Percentiles rank a stretch among this genome's conserved stretches.
Conservation (phyloP, 805 yeast genomes). For the Naumovozyma baii region DNA sequence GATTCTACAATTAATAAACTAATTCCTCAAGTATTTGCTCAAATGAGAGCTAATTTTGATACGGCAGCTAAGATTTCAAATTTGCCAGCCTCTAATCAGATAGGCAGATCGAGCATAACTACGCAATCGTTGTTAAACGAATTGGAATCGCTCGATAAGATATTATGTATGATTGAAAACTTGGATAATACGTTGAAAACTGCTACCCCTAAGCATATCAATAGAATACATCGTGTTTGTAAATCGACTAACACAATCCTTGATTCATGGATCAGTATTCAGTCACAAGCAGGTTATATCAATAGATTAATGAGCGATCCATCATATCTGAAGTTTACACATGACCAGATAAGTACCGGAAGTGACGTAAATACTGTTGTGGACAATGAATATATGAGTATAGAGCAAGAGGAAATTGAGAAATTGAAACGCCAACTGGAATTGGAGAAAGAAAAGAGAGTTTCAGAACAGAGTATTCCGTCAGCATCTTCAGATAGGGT, state of each 20-base stretch:
- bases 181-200: slow-evolving; percentile 14
- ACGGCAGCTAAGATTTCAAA: slow-evolving; percentile 4
- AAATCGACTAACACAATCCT: slow-evolving; percentile 41
- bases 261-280: slow-evolving; percentile 51
- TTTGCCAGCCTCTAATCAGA: slow-evolving; percentile 1
- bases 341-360: slow-evolving; percentile 24
- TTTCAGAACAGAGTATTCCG: not conserved
- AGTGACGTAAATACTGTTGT: slow-evolving; percentile 6
- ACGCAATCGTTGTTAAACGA: slow-evolving; percentile 27
- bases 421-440: slow-evolving; percentile 11
- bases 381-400: slow-evolving; percentile 7
- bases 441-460: slow-evolving; percentile 7
- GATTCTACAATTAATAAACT: slow-evolving; percentile 20
- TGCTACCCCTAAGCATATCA: slow-evolving; percentile 23
- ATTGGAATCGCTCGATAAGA: slow-evolving; percentile 23
- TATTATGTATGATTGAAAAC: slow-evolving; percentile 22
- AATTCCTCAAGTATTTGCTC: slow-evolving; percentile 28
- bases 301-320: slow-evolving; percentile 37
- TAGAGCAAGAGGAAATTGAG: slow-evolving; percentile 13
- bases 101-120: slow-evolving; percentile 9
- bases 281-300: slow-evolving; percentile 53
- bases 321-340: slow-evolving; percentile 29
- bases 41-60: slow-evolving; percentile 22
- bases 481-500: not conserved
- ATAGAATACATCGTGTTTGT: slow-evolving; percentile 33